Evolutionary conservation across 345 rosid genomes (phyloP), one percentile per base, ranked within the genome.

Genomic region (Raphanus raphanistrum): DNA sequence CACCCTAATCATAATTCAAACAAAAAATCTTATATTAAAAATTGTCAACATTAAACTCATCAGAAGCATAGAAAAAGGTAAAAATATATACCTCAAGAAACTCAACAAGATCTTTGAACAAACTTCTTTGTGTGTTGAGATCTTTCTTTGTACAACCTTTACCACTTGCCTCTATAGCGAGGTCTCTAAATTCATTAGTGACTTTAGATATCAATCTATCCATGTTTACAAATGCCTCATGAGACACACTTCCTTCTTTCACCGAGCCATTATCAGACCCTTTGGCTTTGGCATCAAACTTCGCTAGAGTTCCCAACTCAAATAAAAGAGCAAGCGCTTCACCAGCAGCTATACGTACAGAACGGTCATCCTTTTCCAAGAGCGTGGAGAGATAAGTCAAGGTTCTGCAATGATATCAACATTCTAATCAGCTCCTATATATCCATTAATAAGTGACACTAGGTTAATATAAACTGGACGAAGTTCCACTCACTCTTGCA

Each of bases 61-160:
- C 21, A 21, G 21, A 21, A 21, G 21, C 21, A 21, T 21, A 21
- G 21, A 21, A 21, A 21, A 61, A 68, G 36, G 36, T 36, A 50
- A 28, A 28, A 5, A 6, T 29, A 6, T 29, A 41, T 79, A 79
- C 82, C 98, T 91, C 96, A 48, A 95, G 86, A 79, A 82, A 89
- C 63, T 91, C 94, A 74, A 89, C 68, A 12, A 95, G 79, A 76
- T 92, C 97, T 85, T 83, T 91, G 78, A 95, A 95, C 64, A 90
- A 74, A 82, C 87, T 91, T n/a, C 99, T 79, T 82, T 95, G 99
- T 68, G 75, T 90, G 82, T 79, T 90, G 59, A 95, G 98, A 80
- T 90, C 94, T 84, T 92, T 92, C 90, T 95, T 95, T 27, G 87
- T 84, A 28, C 96, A 88, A 75, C 99, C 98, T 82, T 90, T 95